A percentile compares a stretch with the other conserved stretches of the same genome.
Conservation (phyloP, 257 asterid genomes). For the Forsythia suspensa region DNA sequence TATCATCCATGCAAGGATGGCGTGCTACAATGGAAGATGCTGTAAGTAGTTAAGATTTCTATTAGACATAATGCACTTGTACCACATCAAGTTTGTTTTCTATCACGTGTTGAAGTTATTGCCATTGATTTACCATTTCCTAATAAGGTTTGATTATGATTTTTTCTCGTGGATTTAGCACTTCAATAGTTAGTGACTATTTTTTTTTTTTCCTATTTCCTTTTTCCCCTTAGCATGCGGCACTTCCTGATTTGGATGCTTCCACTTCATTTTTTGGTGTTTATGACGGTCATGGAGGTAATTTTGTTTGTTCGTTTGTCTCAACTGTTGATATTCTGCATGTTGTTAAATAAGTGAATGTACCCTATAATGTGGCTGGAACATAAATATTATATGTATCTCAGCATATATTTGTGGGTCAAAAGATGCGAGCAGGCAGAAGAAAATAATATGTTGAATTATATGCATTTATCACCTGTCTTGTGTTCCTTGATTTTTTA, state of each 20-base stretch:
- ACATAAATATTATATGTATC: neutral
- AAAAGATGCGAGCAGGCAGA: neutral
- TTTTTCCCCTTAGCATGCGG: neutral
- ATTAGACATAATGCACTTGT: slow-evolving; percentile 1
- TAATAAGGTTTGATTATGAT: neutral
- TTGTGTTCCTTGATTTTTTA: neutral
- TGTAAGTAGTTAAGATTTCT: slow-evolving; percentile 46
- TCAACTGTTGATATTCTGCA: neutral
- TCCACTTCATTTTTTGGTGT: neutral
- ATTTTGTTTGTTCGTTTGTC: neutral
- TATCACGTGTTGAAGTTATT: neutral
- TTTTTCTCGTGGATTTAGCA: neutral
- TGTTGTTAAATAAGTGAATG: neutral
- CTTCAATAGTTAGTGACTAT: neutral
- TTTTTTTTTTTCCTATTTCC: neutral
- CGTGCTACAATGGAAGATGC: slow-evolving; percentile 99
- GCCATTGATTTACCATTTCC: neutral
- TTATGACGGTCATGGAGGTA: neutral
- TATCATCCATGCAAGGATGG: slow-evolving; percentile 99
- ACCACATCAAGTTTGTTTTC: neutral
- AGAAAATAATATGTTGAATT: neutral
- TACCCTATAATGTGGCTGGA: neutral
- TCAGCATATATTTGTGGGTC: neutral
- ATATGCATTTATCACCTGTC: neutral
- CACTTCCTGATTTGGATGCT: neutral